These are phyloP conservation scores for Backusella sp. DNA, from an alignment of 192 early-diverging fungal genomes.

Conservation along the genomic window DNA sequence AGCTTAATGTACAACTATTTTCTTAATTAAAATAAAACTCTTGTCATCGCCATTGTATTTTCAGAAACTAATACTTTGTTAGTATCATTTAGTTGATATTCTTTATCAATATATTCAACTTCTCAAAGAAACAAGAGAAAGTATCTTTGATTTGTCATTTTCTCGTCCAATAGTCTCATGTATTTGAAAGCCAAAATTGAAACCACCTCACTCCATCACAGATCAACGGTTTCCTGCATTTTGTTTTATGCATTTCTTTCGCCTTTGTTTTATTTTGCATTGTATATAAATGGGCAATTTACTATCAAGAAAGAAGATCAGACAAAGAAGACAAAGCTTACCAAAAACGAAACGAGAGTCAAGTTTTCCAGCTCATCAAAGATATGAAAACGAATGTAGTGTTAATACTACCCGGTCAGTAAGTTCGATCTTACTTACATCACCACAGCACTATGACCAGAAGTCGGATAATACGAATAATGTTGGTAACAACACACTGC, in stretches of 20 bases:
- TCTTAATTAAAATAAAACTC: too few relatives aligned
- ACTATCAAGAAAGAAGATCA: neutral
- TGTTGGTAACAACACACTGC: neutral
- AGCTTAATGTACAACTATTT: too few relatives aligned
- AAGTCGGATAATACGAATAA: neutral
- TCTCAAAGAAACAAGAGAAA: neutral
- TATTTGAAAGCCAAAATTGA: neutral
- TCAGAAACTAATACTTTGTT: neutral
- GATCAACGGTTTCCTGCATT: neutral
- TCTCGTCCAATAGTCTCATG: neutral
- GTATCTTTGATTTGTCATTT: neutral
- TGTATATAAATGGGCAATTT: slow-evolving; percentile 2
- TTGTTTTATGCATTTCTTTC: neutral
- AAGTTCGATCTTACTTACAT: slow-evolving; percentile 35
- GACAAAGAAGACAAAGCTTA: neutral
- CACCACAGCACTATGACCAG: slow-evolving; percentile 13
- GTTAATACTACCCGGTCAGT: slow-evolving; percentile 39
- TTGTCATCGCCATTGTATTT: neutral
- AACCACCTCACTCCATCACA: neutral
- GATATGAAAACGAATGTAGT: slow-evolving; percentile 36
- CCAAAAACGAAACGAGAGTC: neutral
- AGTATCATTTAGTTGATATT: neutral
- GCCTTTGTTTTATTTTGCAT: neutral
- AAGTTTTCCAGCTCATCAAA: neutral
- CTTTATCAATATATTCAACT: neutral